Percentiles rank a stretch among this genome's conserved stretches.
Evolutionary conservation across 2,329 filamentous ascomycete genomes (phyloP).

Genomic region (Ceratocystis smalleyi): DNA sequence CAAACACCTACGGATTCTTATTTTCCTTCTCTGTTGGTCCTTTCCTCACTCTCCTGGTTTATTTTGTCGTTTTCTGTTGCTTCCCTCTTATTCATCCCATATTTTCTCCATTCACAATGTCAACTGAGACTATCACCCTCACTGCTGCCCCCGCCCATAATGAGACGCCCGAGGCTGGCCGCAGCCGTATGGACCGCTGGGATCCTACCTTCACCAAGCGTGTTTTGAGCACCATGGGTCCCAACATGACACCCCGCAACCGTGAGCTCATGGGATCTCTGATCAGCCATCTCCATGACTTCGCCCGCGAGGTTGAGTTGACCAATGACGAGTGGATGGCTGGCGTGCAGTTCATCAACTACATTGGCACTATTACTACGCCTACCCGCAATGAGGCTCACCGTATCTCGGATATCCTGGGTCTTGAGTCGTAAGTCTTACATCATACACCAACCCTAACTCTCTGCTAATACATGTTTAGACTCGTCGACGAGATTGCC

Average conservation of each 20-base stretch:
- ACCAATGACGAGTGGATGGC: constrained; percentile 63
- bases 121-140: constrained; percentile 8
- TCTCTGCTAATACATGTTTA: too few relatives aligned
- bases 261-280: constrained; percentile 47
- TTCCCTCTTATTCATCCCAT: background rate
- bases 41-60: background rate
- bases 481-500: constrained; percentile 51
- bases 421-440: constrained; percentile 48
- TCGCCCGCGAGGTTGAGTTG: constrained; percentile 61
- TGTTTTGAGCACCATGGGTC: constrained; percentile 58
- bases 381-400: constrained; percentile 59
- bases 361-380: constrained; percentile 52
- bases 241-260: constrained; percentile 49
- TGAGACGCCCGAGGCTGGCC: constrained; percentile 2
- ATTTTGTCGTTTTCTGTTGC: background rate
- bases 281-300: constrained; percentile 62
- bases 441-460: background rate
- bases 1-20: too few relatives aligned
- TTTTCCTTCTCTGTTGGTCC: background rate
- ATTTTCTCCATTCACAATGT: background rate
- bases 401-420: constrained; percentile 57
- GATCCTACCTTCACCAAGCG: constrained; percentile 63
- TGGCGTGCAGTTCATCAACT: constrained; percentile 61
- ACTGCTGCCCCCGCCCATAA: background rate
- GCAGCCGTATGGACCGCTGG: constrained; percentile 13